A percentile compares a stretch with the other conserved stretches of the same genome.
phyloP scores from a whole-genome alignment of 768 basidiomycete genomes.

The Lactifluus volemus region DNA sequence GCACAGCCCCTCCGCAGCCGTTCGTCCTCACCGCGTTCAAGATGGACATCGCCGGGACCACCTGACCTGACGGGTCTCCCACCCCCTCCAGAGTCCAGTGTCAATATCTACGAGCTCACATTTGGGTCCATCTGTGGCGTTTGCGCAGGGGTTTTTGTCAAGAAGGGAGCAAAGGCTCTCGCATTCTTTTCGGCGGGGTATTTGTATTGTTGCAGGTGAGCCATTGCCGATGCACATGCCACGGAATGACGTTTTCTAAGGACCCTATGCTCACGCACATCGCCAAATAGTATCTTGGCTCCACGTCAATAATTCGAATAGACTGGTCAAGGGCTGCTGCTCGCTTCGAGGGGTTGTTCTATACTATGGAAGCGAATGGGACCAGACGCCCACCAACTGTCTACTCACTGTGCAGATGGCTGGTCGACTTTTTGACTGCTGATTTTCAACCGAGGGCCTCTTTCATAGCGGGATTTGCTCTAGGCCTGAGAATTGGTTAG shows the following conservation, averaged over 20 bases:
- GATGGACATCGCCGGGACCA: background rate
- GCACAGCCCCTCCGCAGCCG: too few species aligned
- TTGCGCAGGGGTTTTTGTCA: constrained; percentile 88
- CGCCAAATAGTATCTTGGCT: constrained; percentile 62
- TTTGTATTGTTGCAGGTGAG: constrained; percentile 87
- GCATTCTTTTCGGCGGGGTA: constrained; percentile 87
- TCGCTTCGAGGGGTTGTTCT: constrained; percentile 67
- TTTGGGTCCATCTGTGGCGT: constrained; percentile 88
- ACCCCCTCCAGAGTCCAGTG: constrained; percentile 58
- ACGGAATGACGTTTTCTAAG: background rate
- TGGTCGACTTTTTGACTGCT: constrained; percentile 77
- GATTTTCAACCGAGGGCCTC: constrained; percentile 89
- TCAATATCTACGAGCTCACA: constrained; percentile 73
- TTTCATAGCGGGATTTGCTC: constrained; percentile 72
- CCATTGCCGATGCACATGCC: background rate
- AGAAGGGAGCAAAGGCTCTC: constrained; percentile 80
- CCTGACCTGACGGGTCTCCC: constrained; percentile 25
- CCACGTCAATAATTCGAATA: constrained; percentile 60
- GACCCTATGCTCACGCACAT: background rate
- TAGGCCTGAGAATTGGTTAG: constrained; percentile 77
- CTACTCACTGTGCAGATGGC: constrained; percentile 51
- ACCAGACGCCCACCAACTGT: constrained; percentile 53
- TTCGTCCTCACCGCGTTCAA: background rate
- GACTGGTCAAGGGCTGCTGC: constrained; percentile 65
- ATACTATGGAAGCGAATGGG: constrained; percentile 52